These are phyloP conservation scores for Daldinia eschscholtzii DNA, from an alignment of 2,329 filamentous ascomycete genomes.

Conservation along the genomic window DNA sequence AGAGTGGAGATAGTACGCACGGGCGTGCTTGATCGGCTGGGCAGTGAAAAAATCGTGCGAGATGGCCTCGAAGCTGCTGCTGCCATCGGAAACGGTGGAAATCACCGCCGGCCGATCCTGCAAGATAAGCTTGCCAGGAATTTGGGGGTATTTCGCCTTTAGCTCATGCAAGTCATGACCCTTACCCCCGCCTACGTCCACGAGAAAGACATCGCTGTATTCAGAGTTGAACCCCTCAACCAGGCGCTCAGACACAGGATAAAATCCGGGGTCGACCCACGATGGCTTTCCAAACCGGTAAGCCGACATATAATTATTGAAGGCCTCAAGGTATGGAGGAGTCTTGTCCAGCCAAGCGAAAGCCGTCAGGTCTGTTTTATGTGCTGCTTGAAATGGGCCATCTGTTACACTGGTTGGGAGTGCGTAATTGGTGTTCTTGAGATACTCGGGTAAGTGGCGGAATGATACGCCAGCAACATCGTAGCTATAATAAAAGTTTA, in stretches of 20 bases:
- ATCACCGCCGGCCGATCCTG: conserved; percentile 54
- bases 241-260: conserved; percentile 43
- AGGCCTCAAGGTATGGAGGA: conserved; percentile 53
- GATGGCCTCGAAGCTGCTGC: conserved; percentile 27
- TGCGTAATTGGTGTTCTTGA: conserved; percentile 51
- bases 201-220: conserved; percentile 52
- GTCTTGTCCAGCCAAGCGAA: conserved; percentile 55
- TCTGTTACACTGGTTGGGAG: conserved; percentile 47
- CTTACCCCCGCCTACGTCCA: conserved; percentile 58
- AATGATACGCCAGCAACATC: conserved; percentile 54
- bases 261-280: conserved; percentile 54
- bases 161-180: conserved; percentile 57
- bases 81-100: conserved; percentile 18
- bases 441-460: conserved; percentile 52
- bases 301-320: conserved; percentile 55
- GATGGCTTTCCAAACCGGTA: conserved; percentile 55
- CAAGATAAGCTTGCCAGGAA: conserved; percentile 54
- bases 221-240: conserved; percentile 36
- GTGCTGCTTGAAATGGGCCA: conserved; percentile 55
- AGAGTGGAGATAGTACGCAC: conserved; percentile 50
- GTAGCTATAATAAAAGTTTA: conserved; percentile 47
- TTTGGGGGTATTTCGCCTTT: conserved; percentile 46
- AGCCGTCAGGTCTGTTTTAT: conserved; percentile 53
- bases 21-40: conserved; percentile 49
- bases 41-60: conserved; percentile 51